These are phyloP conservation scores for Stagonosporopsis vannaccii DNA, from an alignment of 2,329 filamentous ascomycete species.

Conservation along the genomic window DNA sequence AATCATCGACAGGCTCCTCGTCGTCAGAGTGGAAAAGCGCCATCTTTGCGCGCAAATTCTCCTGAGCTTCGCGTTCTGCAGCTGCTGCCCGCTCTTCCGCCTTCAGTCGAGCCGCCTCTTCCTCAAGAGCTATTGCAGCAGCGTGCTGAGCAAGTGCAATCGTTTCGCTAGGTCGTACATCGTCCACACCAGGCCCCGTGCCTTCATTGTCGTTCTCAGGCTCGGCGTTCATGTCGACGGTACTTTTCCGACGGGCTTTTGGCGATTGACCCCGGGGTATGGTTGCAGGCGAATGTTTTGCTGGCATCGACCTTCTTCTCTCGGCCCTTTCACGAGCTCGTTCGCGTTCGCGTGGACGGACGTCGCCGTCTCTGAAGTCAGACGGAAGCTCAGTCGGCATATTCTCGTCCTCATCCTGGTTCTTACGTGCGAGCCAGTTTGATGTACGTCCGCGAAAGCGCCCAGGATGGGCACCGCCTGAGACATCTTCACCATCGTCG, in stretches of 20 bases:
- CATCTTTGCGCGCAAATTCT: constrained; percentile 47
- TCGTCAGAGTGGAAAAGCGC: constrained; percentile 43
- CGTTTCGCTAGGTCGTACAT: constrained; percentile 29
- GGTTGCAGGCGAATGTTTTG: constrained; percentile 33
- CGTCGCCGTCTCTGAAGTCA: constrained; percentile 49
- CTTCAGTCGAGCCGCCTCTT: constrained; percentile 23
- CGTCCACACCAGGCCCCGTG: constrained; percentile 42
- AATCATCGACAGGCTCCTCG: constrained; percentile 33
- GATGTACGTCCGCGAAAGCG: constrained; percentile 40
- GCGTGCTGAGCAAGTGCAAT: constrained; percentile 37
- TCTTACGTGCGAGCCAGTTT: constrained; percentile 53
- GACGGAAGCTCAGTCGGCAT: constrained; percentile 54
- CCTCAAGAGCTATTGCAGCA: constrained; percentile 35
- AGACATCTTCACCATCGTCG: constrained; percentile 31
- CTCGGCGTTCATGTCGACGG: constrained; percentile 29
- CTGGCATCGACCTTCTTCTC: constrained; percentile 36
- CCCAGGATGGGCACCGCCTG: constrained; percentile 21
- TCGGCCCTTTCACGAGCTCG: constrained; percentile 32
- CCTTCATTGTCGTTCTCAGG: constrained; percentile 23
- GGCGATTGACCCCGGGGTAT: constrained; percentile 37
- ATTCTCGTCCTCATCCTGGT: constrained; percentile 50
- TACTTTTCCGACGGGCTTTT: constrained; percentile 33
- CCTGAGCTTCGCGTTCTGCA: constrained; percentile 41
- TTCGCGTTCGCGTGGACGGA: constrained; percentile 39
- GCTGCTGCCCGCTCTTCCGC: constrained; percentile 24